These are phyloP conservation scores for Candida peoriensis DNA, from an alignment of 805 yeast genomes.

Conservation along the genomic window DNA sequence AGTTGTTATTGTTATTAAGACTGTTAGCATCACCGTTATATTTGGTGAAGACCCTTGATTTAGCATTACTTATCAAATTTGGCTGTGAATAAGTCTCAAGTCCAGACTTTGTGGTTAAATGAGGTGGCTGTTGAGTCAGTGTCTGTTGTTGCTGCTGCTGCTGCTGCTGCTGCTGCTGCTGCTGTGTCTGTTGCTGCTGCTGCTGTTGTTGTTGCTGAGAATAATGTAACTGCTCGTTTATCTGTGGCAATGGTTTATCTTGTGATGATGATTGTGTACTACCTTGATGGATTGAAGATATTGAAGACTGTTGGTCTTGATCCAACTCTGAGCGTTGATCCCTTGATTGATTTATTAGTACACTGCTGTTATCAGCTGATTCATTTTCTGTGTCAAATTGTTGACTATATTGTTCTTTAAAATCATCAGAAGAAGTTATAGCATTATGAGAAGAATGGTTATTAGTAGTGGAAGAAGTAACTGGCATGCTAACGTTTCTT, in stretches of 20 bases:
- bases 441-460: slow-evolving; percentile 8
- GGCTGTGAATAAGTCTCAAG: background rate
- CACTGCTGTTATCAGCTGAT: background rate
- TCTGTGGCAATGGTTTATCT: background rate
- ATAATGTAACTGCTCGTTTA: background rate
- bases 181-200: background rate
- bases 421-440: slow-evolving; percentile 6
- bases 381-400: slow-evolving; percentile 2
- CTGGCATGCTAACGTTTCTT: slow-evolving; percentile 24
- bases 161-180: background rate
- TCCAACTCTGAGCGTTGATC: background rate
- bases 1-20: no score
- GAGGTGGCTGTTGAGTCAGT: background rate
- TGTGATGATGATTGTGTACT: background rate
- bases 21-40: slow-evolving; percentile 19
- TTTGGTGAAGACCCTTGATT: slow-evolving; percentile 15
- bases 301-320: background rate
- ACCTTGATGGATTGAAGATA: background rate
- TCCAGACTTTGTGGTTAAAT: slow-evolving; percentile 1
- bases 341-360: background rate
- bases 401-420: slow-evolving; percentile 4
- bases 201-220: background rate
- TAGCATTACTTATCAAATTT: slow-evolving; percentile 3
- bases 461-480: slow-evolving; percentile 11
- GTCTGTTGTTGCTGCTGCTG: background rate